A percentile compares a stretch with the other conserved stretches of the same genome.
Evolutionary conservation across 108 stramenopile genomes (phyloP).

Genomic region (Pseudonitzschia multistriata): DNA sequence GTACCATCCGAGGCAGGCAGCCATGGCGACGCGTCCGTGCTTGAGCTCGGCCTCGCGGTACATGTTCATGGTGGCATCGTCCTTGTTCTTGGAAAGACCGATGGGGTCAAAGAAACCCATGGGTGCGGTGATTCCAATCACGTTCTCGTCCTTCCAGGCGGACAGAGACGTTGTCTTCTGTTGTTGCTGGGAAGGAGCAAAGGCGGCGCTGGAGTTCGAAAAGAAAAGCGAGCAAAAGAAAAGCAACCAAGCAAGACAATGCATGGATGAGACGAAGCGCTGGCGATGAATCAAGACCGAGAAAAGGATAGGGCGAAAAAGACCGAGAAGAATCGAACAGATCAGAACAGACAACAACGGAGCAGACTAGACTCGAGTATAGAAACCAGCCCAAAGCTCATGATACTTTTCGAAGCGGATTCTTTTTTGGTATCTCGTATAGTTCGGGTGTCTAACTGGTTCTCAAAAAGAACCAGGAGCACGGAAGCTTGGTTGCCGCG

Average conservation of each 20-base stretch:
- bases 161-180: constrained; percentile 33
- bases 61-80: constrained; percentile 75
- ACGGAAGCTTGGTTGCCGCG: no score
- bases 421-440: no score
- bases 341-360: no score
- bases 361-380: no score
- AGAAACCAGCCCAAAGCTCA: no score
- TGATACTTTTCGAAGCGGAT: no score
- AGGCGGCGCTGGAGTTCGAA: constrained; percentile 69
- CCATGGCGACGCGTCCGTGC: constrained; percentile 97
- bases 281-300: neutral
- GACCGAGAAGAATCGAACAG: neutral
- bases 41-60: constrained; percentile 95
- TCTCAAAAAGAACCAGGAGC: no score
- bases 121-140: constrained; percentile 79
- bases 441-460: no score
- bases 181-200: constrained; percentile 61
- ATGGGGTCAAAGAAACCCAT: constrained; percentile 90
- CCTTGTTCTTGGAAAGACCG: constrained; percentile 75
- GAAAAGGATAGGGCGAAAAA: neutral
- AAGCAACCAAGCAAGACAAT: neutral
- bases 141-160: constrained; percentile 75
- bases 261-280: neutral
- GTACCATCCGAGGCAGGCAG: constrained; percentile 94
- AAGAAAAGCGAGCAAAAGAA: neutral